A percentile compares a stretch with the other conserved stretches of the same genome.
Evolutionary conservation across 2,329 filamentous ascomycete genomes (phyloP).

Genomic region (Penicillium sclerotiorum): DNA sequence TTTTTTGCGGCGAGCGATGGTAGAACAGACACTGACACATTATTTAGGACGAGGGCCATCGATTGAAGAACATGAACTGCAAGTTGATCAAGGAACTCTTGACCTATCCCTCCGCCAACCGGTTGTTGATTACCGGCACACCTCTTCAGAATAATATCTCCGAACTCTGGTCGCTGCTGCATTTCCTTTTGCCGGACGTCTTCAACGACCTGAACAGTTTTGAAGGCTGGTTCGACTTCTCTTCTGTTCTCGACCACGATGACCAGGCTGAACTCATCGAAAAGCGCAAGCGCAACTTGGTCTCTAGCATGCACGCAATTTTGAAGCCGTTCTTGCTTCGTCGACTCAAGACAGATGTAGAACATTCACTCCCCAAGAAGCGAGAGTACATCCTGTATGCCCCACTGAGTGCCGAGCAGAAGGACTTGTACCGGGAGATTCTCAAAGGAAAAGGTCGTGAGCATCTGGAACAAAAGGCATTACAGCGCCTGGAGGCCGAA

Average conservation of each 20-base stretch:
- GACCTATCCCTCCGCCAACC: conserved; percentile 85
- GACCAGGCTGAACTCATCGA: conserved; percentile 78
- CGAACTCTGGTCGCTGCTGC: conserved; percentile 90
- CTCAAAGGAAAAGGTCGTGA: conserved; percentile 70
- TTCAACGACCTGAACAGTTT: conserved; percentile 94
- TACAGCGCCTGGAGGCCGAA: conserved; percentile 49
- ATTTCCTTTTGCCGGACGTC: conserved; percentile 89
- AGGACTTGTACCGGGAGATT: conserved; percentile 85
- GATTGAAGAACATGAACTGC: conserved; percentile 95
- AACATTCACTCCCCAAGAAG: conserved; percentile 89
- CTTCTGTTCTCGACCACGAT: conserved; percentile 80
- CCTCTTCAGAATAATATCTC: conserved; percentile 94
- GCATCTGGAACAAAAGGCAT: conserved; percentile 55
- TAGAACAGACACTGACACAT: conserved; percentile 16
- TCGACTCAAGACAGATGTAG: conserved; percentile 90
- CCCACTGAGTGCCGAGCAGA: conserved; percentile 86
- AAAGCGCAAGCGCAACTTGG: conserved; percentile 73
- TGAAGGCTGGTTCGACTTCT: conserved; percentile 96
- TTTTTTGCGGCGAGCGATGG: neutral
- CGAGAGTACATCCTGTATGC: conserved; percentile 95
- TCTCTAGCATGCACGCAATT: conserved; percentile 89
- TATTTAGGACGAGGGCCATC: conserved; percentile 82
- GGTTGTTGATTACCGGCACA: conserved; percentile 90
- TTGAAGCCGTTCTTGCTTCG: conserved; percentile 87
- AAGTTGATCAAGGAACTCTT: conserved; percentile 86